Evolutionary conservation across 192 early-diverging fungal species (phyloP).

Genomic region (Coemansia sp.): DNA sequence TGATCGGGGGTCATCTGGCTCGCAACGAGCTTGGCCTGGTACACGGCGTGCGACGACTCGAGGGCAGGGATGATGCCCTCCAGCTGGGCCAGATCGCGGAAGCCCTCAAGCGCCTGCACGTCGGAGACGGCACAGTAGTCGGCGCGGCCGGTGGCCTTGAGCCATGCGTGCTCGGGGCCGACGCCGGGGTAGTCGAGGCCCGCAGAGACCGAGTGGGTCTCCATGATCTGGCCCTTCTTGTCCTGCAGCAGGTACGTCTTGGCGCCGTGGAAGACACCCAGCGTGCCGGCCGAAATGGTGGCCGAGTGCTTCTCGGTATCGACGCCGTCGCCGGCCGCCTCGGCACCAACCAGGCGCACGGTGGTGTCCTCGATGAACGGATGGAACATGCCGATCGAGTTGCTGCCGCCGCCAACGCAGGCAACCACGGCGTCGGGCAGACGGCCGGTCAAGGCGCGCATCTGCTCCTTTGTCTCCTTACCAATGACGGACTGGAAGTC

Average conservation of each 20-base stretch:
- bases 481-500: constrained; percentile 99
- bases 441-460: constrained; percentile 74
- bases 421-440: constrained; percentile 92
- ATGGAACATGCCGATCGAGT: constrained; percentile 97
- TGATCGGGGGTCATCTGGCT: constrained; percentile 66
- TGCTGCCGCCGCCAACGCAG: constrained; percentile 96
- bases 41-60: constrained; percentile 92
- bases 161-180: constrained; percentile 92
- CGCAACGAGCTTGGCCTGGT: constrained; percentile 74
- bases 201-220: constrained; percentile 91
- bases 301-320: constrained; percentile 88
- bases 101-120: constrained; percentile 81
- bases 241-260: constrained; percentile 93
- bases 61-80: constrained; percentile 96
- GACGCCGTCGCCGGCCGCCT: constrained; percentile 91
- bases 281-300: constrained; percentile 75
- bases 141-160: constrained; percentile 82
- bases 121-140: constrained; percentile 81
- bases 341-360: constrained; percentile 90
- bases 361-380: constrained; percentile 82
- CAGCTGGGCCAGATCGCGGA: constrained; percentile 63
- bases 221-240: constrained; percentile 91
- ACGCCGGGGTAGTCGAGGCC: constrained; percentile 99
- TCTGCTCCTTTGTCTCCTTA: constrained; percentile 79
- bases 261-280: constrained; percentile 97